phyloP scores from a whole-genome alignment of 1,284 basidiomycete genomes.

The Trichosporon coremiiforme region DNA sequence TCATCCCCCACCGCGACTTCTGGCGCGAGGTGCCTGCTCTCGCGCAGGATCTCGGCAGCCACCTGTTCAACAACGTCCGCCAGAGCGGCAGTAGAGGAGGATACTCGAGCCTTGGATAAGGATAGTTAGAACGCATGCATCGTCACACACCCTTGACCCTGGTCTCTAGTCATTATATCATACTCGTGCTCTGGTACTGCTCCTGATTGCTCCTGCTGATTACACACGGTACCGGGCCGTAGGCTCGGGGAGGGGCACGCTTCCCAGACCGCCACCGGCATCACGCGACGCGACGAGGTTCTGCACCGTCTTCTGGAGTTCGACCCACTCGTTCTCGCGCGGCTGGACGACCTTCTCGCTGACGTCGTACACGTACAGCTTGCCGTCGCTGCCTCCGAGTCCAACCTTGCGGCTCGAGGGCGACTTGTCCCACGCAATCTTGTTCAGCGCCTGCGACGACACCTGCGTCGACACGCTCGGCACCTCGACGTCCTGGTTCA shows the following conservation, averaged over 20 bases:
- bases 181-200: neutral
- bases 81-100: slow-evolving; percentile 43
- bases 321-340: slow-evolving; percentile 83
- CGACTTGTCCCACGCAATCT: slow-evolving; percentile 88
- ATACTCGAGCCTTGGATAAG: slow-evolving; percentile 36
- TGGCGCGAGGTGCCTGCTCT: slow-evolving; percentile 55
- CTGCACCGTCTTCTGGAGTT: slow-evolving; percentile 75
- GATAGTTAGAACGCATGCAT: slow-evolving; percentile 19
- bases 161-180: slow-evolving; percentile 2
- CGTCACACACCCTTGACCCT: slow-evolving; percentile 2
- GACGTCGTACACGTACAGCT: slow-evolving; percentile 89
- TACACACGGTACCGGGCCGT: slow-evolving; percentile 11
- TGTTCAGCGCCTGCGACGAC: slow-evolving; percentile 83
- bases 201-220: neutral
- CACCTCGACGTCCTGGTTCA: slow-evolving; percentile 86
- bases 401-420: slow-evolving; percentile 73
- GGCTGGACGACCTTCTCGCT: slow-evolving; percentile 78
- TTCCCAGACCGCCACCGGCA: slow-evolving; percentile 17
- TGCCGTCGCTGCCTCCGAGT: slow-evolving; percentile 87
- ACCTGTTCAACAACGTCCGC: slow-evolving; percentile 47
- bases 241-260: slow-evolving; percentile 11
- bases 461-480: slow-evolving; percentile 50
- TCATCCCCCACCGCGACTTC: slow-evolving; percentile 57
- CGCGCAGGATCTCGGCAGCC: slow-evolving; percentile 47
- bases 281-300: slow-evolving; percentile 32